These are phyloP conservation scores for Bruguiera sexangula DNA, from an alignment of 345 rosid genomes.

Conservation along the genomic window DNA sequence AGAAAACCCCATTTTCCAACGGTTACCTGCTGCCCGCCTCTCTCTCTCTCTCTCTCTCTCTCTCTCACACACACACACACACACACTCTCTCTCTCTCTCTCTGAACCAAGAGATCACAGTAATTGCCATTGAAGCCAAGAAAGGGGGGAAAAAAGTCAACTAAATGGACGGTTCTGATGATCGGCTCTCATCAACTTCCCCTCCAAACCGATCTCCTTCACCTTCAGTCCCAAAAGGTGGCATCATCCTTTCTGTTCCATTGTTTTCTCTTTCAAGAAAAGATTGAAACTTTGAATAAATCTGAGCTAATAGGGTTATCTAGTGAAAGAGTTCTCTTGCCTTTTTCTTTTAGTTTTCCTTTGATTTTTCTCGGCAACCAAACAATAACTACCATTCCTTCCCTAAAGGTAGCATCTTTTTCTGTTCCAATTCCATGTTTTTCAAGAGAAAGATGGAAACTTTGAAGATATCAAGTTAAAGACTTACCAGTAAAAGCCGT, in stretches of 20 bases:
- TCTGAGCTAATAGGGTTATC: no score
- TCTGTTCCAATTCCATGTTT: no score
- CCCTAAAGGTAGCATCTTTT: no score
- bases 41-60: background rate
- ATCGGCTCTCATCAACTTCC: constrained; percentile 8
- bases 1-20: background rate
- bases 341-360: background rate
- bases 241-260: background rate
- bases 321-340: background rate
- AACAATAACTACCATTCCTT: no score
- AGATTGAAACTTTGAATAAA: background rate
- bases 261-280: background rate
- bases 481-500: no score
- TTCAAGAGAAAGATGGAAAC: no score
- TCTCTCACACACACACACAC: background rate
- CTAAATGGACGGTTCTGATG: constrained; percentile 25
- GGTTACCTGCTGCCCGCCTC: background rate
- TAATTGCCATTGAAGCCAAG: no score
- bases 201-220: constrained; percentile 9
- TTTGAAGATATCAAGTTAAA: no score
- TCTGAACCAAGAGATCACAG: no score
- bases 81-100: background rate
- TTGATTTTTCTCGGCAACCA: background rate
- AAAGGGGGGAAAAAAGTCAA: no score
- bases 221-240: constrained; percentile 22